Base-by-base conservation (phyloP, 2,329 filamentous ascomycete species). In the Apiospora rasikravindrae region DNA sequence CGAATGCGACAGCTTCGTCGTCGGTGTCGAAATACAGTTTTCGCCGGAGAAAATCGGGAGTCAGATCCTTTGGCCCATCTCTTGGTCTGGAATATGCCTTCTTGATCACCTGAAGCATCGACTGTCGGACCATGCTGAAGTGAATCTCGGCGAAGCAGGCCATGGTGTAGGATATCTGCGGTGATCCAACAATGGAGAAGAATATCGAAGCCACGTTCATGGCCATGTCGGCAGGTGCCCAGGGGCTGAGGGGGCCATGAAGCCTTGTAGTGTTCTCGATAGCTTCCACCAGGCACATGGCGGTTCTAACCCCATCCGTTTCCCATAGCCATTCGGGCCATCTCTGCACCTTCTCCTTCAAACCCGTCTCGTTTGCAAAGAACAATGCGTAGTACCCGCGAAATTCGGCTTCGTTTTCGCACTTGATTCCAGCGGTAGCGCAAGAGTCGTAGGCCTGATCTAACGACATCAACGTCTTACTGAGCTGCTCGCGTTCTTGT, bases 141-240 rank as follows among this genome's bases (percentile, higher is more conserved):
- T 91, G 89, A n/a, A 90, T 88, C 77, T 92, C 90, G 8, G 90
- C 90, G 73, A 93, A 88, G 75, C 91, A 92, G 19, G 90, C 91
- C 89, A 92, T 91, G 0, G 89, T 91, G 77, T 92, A 93, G 0
- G 91, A 92, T 2, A 91, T 87, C 22, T 83, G 81, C 0, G 84
- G 82, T 53, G 87, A 85, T 74, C 88, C 84, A 40, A 92, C 83
- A 67, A 92, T 90, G 33, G 86, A 84, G 77, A 92, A 92, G 78
- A 88, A 92, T 24, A 87, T 85, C 33, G 84, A 82, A 64, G 86
- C 88, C 7, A 84, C 84, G 26, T 85, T 85, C 53, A 87, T 82
- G 2, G 88, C 86, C 33, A 86, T 78, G 14, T 87, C 85, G 24
- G 87, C 81, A 1, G 85, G 84, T 0, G 86, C 84, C 0, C 80